Evolutionary conservation across 352 stramenopile species (phyloP), one percentile per base, ranked within the genome.

Genomic region (Phytophthora tentaculata): DNA sequence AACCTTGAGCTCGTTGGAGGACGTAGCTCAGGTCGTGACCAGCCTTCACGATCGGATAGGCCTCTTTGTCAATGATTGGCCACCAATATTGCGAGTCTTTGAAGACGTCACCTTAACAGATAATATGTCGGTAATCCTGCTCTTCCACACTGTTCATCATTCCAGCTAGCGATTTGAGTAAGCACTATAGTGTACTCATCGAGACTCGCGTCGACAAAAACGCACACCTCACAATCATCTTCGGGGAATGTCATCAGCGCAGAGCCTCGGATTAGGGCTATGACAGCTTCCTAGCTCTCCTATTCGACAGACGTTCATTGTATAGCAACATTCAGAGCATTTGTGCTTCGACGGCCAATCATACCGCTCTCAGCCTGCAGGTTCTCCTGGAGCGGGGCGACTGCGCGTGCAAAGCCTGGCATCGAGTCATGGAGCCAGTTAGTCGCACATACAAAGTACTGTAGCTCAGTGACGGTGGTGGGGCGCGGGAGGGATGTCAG

Each of bases 11-110:
- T 19, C 47, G 22, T 8, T 53, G 47, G 2, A 53, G 24, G 12
- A 53, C 23, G 12, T 39, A 53, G 13, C 24, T 37, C 24, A 53
- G 6, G 16, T 39, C 24, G 7, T 32, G 22, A 17, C 47, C 6
- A 22, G 47, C 23, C 3, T 37, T 4, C 12, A 53, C 24, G 8
- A 53, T 37, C 23, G 47, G 13, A 14, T 37, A 53, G 1, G 47
- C 47, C 13, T 53, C 47, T 22, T 53, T 53, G 14, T 53, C 14
- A 37, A 53, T 53, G 23, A 39, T 24, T 6, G 47, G 24, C 47
- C 47, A 53, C 12, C 24, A 4, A 22, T 14, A 20, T 37, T 53
- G 47, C 12, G 47, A 32, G 16, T 32, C 47, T 22, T 22, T 19
- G 4, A 48, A 53, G 32, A 37, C 19, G 3, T 23, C 47, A 22